These are phyloP conservation scores for Candida montana DNA, from an alignment of 805 yeast species.

Conservation along the genomic window DNA sequence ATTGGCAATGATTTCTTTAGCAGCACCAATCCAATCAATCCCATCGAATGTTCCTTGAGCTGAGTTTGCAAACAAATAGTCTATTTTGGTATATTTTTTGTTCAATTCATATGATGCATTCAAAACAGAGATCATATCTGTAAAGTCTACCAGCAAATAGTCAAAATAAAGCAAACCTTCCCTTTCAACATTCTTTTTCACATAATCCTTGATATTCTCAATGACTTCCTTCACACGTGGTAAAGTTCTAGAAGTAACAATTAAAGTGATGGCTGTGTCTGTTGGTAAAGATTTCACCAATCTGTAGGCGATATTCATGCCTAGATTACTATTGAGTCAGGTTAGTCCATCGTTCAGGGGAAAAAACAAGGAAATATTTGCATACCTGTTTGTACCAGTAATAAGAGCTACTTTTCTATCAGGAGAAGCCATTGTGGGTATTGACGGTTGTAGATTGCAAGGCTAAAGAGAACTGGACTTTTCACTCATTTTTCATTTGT, in stretches of 20 bases:
- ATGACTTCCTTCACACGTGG: conserved; percentile 80
- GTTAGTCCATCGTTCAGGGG: background rate
- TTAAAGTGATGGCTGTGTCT: conserved; percentile 58
- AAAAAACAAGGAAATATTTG: too few relatives aligned
- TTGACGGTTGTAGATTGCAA: too few relatives aligned
- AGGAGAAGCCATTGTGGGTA: background rate
- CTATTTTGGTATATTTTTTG: conserved; percentile 59
- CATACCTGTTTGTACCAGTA: conserved; percentile 39
- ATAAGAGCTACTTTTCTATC: conserved; percentile 37
- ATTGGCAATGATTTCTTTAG: conserved; percentile 53
- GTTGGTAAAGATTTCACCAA: conserved; percentile 56
- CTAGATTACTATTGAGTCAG: conserved; percentile 60
- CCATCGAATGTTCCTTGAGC: conserved; percentile 87
- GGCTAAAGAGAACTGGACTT: too few relatives aligned
- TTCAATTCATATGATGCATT: conserved; percentile 67
- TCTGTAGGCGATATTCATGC: conserved; percentile 79
- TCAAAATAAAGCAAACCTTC: conserved; percentile 72
- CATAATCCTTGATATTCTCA: conserved; percentile 45
- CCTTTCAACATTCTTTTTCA: conserved; percentile 32
- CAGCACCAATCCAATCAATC: conserved; percentile 79
- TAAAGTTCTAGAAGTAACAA: conserved; percentile 85
- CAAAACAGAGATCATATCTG: conserved; percentile 80
- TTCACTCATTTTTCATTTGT: too few relatives aligned
- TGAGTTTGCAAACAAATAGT: conserved; percentile 80
- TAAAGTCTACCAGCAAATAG: conserved; percentile 83